Base-by-base conservation (phyloP, 1,284 basidiomycete species). In the Ustilago esculenta region DNA sequence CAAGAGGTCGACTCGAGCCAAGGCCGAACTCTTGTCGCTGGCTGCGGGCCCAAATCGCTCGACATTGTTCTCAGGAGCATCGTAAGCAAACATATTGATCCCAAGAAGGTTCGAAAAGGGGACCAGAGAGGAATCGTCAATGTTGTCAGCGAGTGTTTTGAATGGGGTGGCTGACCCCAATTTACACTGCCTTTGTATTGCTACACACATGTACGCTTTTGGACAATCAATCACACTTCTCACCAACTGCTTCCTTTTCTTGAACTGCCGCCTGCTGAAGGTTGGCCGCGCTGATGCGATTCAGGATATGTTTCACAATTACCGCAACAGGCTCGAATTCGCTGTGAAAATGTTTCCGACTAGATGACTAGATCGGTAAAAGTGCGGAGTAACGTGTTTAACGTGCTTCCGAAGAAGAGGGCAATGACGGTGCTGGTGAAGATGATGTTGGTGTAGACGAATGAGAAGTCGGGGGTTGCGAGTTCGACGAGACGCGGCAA, bases 401-500 rank as follows among this genome's bases (percentile, higher is more conserved):
- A 92, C 41, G 95, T 84, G 70, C 88, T 91, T 35, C 95, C 95
- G 82, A 98, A 98, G 65, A 95, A 90, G 63, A 98, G 87, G 30
- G 95, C 94, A 9, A 82, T 61, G 24, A 76, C 59, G 25, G 79
- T 80, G 43, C 67, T 73, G 43, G 73, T 75, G 45, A 80, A 80
- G 48, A 81, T 73, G 53, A 98, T 98, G 65, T 98, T 94, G 83
- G 98, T 99, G 84, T 98, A 98, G 11, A 95, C 94, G 94, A 98
- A 98, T 78, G 91, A 94, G 83, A 98, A 98, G 84, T 98, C 95
- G 0, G 96, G 96, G 8, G 92, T 94, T 8, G 95, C 91, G 21
- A 97, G 86, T 81, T 96, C 92, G 36, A 96, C 88, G 23, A 98
- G 87, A 17, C 93, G 85, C 11, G 90, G 86, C 0, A 88, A 85